Percentiles rank a stretch among this genome's conserved stretches.
Evolutionary conservation across 176 grass and related monocot species (phyloP).

Genomic region (Phoenix roebelenii): DNA sequence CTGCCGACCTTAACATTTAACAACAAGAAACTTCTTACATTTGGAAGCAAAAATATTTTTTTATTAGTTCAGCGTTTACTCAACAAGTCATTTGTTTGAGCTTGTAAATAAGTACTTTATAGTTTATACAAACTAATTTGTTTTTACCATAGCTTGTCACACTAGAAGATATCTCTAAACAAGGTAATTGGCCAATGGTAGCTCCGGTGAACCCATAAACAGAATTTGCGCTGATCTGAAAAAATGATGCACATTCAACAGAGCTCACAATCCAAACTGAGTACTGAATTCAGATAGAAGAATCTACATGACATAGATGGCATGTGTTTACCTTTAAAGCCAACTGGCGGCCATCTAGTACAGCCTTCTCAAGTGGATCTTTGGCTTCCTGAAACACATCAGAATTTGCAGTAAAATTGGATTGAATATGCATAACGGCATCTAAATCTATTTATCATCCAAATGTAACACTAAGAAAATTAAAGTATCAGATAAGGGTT

Average conservation of each 20-base stretch:
- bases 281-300: conserved; percentile 8
- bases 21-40: not conserved
- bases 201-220: conserved; percentile 99
- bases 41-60: not conserved
- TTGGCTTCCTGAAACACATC: conserved; percentile 66
- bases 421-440: not conserved
- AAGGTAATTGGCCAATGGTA: conserved; percentile 90
- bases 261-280: not conserved
- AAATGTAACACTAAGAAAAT: too few species aligned
- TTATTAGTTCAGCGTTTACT: too few species aligned
- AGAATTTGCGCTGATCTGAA: conserved; percentile 91
- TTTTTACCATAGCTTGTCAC: conserved; percentile 94
- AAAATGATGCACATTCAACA: conserved; percentile 21
- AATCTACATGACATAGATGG: conserved; percentile 8
- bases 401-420: not conserved
- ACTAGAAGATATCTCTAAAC: conserved; percentile 96
- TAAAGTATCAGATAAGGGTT: not conserved
- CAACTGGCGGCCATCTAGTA: conserved; percentile 96
- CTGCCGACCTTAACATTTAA: conserved; percentile 51
- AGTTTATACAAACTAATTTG: not conserved
- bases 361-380: conserved; percentile 91
- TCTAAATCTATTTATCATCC: not conserved
- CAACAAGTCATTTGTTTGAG: too few species aligned
- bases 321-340: conserved; percentile 62
- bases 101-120: too few species aligned